Evolutionary conservation across 2,329 filamentous ascomycete species (phyloP), one percentile per base, ranked within the genome.

Genomic region (Teratosphaeria destructans): DNA sequence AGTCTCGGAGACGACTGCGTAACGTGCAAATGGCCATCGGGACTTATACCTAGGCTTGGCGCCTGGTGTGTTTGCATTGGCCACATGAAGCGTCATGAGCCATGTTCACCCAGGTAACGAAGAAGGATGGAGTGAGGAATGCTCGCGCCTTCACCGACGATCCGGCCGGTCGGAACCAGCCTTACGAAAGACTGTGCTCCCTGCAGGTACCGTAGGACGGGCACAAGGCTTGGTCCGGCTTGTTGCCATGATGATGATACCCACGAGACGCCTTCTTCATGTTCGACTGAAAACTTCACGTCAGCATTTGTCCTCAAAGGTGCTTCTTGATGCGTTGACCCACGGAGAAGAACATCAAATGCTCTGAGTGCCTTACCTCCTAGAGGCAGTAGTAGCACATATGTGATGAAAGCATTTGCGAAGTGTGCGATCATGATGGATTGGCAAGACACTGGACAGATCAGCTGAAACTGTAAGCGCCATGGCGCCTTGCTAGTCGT

Each of bases 1-100:
- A 57, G 65, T 68, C 61, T 64, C 63, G 64, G 65, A 65, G 66
- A 65, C 64, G 63, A 67, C 63, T 35, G 64, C 65, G 66, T 65
- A 68, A 66, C 65, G 19, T 34, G 54, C 27, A 37, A 14, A 39
- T 12, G 14, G 43, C 29, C 29, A 32, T 32, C 29, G 49, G 32
- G 29, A 39, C 54, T 27, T 58, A 39, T 43, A 54, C 49, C 55
- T 57, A 52, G 27, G 5, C 34, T 43, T 54, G 43, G 10, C 29
- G 23, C 5, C 5, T 29, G n/a, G 52, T 58, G 47, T 47, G 43
- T 37, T 32, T 43, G 55, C 54, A 29, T 7, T 23, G 3, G 32
- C 10, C 26, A 23, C 23, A 43, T 43, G 37, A 47, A 23, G 12
- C 26, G 55, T n/a, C 12, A 26, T 26, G 34, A 39, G 32, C 32